Conservation (phyloP, 2,329 filamentous ascomycete genomes). For the Orbilia oligospora region DNA sequence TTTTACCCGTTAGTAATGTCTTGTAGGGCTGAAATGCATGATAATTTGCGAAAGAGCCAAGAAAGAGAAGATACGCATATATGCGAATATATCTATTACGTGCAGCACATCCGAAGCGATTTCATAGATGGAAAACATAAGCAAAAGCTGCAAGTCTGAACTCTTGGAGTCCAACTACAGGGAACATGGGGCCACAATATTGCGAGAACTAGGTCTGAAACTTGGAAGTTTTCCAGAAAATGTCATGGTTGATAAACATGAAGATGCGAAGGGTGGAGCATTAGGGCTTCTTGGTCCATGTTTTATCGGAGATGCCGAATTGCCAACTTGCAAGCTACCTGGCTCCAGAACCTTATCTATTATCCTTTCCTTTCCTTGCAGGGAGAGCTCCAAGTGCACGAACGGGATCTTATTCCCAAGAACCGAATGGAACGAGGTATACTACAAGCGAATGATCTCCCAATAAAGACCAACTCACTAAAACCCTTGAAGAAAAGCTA, state of each 20-base stretch:
- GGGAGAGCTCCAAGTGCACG: not conserved
- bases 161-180: not conserved
- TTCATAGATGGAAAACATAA: not conserved
- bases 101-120: not conserved
- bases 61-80: not conserved
- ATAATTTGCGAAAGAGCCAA: slow-evolving; percentile 1
- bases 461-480: not conserved
- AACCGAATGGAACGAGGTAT: slow-evolving; percentile 4
- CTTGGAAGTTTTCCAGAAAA: slow-evolving; percentile 5
- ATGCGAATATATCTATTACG: not conserved
- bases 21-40: slow-evolving; percentile 57
- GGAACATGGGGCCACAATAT: not conserved
- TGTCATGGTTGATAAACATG: not conserved
- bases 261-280: not conserved
- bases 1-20: slow-evolving; percentile 38
- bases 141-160: not conserved
- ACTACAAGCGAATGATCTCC: slow-evolving; percentile 19
- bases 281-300: not conserved
- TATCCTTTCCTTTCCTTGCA: not conserved
- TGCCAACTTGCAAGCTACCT: slow-evolving; percentile 18
- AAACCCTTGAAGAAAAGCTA: slow-evolving; percentile 37
- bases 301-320: slow-evolving; percentile 42
- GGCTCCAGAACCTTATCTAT: slow-evolving; percentile 16
- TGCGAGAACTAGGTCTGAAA: not conserved
- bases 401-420: slow-evolving; percentile 18